A percentile compares a stretch with the other conserved stretches of the same genome.
These are phyloP conservation scores for Boletus insuetus DNA, from an alignment of 768 basidiomycete genomes.

Conservation along the genomic window DNA sequence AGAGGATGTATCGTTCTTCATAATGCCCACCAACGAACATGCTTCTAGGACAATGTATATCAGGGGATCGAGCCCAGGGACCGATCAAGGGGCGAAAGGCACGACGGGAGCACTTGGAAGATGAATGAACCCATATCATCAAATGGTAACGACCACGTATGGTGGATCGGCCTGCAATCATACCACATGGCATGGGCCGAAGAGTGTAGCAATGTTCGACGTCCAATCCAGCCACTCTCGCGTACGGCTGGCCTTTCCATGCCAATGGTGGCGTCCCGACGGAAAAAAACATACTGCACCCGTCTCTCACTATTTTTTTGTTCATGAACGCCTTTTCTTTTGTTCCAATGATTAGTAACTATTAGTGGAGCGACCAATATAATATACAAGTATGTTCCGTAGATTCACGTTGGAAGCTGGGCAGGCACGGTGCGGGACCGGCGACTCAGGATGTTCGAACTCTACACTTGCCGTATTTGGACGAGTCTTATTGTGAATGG, in stretches of 20 bases:
- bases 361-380: not conserved
- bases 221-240: too few species aligned
- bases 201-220: too few species aligned
- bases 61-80: not conserved
- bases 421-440: not conserved
- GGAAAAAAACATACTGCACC: not conserved
- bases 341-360: not conserved
- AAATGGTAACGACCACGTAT: not conserved
- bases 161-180: not conserved
- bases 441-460: not conserved
- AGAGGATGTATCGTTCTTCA: not conserved
- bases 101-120: not conserved
- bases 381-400: not conserved
- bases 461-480: constrained; percentile 24
- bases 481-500: constrained; percentile 16
- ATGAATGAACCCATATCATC: constrained; percentile 1
- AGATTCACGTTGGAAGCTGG: not conserved
- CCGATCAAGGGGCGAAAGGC: not conserved
- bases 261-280: too few species aligned
- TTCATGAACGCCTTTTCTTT: not conserved
- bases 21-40: not conserved
- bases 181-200: not conserved
- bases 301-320: not conserved
- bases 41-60: not conserved
- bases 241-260: too few species aligned